Percentiles rank a stretch among this genome's conserved stretches.
Conservation (phyloP, 106 monocot genomes). For the Dendrobium officinale region DNA sequence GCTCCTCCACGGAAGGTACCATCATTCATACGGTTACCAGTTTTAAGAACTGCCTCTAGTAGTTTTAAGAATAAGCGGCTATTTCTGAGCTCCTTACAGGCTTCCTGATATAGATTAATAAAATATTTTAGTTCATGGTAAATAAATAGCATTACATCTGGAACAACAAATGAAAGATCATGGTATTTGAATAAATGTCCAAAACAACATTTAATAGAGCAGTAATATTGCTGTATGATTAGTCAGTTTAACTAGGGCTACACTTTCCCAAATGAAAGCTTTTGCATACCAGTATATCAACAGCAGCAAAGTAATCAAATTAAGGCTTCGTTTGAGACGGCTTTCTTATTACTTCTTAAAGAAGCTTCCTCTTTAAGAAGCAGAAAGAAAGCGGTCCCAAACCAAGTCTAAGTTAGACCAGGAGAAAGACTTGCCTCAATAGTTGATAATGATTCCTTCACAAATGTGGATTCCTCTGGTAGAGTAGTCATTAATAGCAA, state of each 20-base stretch:
- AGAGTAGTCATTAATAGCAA: constrained; percentile 48
- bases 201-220: too few relatives aligned
- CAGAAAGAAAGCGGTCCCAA: too few relatives aligned
- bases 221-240: neutral
- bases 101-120: constrained; percentile 22
- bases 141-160: neutral
- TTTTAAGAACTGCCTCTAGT: constrained; percentile 59
- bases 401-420: neutral
- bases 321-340: too few relatives aligned
- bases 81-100: constrained; percentile 45
- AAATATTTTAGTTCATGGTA: neutral
- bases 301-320: neutral
- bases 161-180: neutral
- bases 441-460: constrained; percentile 38
- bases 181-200: neutral
- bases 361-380: too few relatives aligned
- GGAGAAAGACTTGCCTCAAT: constrained; percentile 37
- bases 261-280: neutral
- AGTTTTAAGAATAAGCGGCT: constrained; percentile 48
- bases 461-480: constrained; percentile 33
- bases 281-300: neutral
- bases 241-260: neutral
- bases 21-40: constrained; percentile 65
- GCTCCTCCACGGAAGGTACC: constrained; percentile 64
- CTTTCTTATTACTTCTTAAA: too few relatives aligned